Evolutionary conservation across 202 grass and related monocot genomes (phyloP).

Genomic region (Carex arenaria): DNA sequence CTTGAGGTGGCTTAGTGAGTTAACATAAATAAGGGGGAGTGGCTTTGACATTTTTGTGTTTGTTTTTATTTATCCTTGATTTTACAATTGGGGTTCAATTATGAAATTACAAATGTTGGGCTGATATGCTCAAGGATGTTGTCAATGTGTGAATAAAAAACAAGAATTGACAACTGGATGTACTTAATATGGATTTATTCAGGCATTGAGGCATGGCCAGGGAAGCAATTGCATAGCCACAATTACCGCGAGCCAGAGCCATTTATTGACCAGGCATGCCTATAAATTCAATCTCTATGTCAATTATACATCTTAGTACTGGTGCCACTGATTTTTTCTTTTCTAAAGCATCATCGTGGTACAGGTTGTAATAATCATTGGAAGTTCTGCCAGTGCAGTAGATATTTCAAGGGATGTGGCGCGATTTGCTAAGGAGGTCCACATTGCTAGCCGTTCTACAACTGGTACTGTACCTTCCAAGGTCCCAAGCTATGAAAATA

Average conservation of each 20-base stretch:
- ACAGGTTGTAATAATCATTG: slow-evolving; percentile 75
- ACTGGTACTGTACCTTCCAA: slow-evolving; percentile 22
- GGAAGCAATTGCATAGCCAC: slow-evolving; percentile 83
- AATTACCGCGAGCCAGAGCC: slow-evolving; percentile 66
- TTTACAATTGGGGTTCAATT: neutral
- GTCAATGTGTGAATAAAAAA: neutral
- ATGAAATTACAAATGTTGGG: neutral
- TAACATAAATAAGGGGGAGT: neutral
- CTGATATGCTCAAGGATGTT: neutral
- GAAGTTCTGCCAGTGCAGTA: slow-evolving; percentile 55
- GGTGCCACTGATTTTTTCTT: neutral
- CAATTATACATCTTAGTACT: neutral
- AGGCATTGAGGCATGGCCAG: slow-evolving; percentile 63
- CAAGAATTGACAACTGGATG: neutral
- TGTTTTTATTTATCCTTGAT: neutral
- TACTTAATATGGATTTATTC: slow-evolving; percentile 4
- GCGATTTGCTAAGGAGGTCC: slow-evolving; percentile 62
- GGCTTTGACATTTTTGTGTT: neutral
- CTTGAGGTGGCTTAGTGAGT: neutral
- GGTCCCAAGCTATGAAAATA: slow-evolving; percentile 51
- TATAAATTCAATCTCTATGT: slow-evolving; percentile 2
- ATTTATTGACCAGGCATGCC: slow-evolving; percentile 64
- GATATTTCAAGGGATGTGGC: slow-evolving; percentile 89
- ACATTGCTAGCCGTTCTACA: slow-evolving; percentile 57
- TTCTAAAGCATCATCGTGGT: neutral